A percentile compares a stretch with the other conserved stretches of the same genome.
Conservation (phyloP, 768 basidiomycete species). For the Suillus americanus region DNA sequence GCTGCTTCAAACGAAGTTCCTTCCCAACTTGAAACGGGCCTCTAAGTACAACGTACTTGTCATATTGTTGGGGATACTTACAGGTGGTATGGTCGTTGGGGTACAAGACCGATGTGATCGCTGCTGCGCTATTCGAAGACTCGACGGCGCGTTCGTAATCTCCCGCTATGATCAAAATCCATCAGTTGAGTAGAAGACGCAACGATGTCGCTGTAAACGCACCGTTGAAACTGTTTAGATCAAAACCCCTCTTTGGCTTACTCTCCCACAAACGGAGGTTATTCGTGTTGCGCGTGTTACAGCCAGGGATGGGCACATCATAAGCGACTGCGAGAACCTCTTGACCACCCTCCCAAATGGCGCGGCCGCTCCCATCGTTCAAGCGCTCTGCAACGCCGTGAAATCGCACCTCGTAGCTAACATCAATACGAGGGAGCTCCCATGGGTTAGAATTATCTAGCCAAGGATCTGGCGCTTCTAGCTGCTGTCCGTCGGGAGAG, state of each 20-base stretch:
- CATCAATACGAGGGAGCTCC: constrained; percentile 86
- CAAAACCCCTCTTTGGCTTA: constrained; percentile 88
- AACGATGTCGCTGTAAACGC: constrained; percentile 5
- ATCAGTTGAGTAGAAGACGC: neutral
- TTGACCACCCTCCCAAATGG: constrained; percentile 84
- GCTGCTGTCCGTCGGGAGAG: constrained; percentile 77
- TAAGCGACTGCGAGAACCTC: constrained; percentile 93
- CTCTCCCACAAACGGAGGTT: constrained; percentile 86
- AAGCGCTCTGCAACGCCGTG: constrained; percentile 80
- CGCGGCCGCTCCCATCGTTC: constrained; percentile 57
- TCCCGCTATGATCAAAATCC: constrained; percentile 54
- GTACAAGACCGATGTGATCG: constrained; percentile 93
- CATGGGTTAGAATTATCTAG: constrained; percentile 84
- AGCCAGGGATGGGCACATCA: constrained; percentile 91
- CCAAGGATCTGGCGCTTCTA: constrained; percentile 94
- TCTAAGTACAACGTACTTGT: neutral
- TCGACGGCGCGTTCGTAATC: constrained; percentile 91
- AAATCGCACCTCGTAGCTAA: constrained; percentile 83
- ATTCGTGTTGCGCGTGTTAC: constrained; percentile 81
- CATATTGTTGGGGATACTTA: constrained; percentile 26
- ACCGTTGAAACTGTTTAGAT: constrained; percentile 95
- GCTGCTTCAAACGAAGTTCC: constrained; percentile 90
- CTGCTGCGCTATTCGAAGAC: constrained; percentile 85
- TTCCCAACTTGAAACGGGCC: constrained; percentile 60
- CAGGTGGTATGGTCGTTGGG: constrained; percentile 88